Base-by-base conservation (phyloP, 495 filamentous ascomycete genomes). In the Pseudoneurospora amorphoporcata region DNA sequence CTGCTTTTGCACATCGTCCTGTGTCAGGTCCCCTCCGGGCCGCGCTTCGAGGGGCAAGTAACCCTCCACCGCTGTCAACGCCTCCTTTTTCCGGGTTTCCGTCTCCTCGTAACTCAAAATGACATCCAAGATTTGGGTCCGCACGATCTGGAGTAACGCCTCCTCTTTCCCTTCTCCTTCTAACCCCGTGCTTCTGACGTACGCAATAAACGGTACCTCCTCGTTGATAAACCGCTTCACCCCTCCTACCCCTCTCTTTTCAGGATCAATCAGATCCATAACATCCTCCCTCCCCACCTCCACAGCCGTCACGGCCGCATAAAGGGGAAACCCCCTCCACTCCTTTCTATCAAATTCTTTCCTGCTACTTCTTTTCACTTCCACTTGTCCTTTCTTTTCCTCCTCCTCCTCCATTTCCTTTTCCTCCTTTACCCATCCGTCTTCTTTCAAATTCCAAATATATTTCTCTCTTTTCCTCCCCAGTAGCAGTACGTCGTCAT, bases 371-470 rank as follows among this genome's bases (percentile, higher is more conserved):
- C 3, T 42, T 12, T 32, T 8, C 42, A 58, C 23, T 23, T 8
- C 39, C n/a, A 70, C 8, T n/a, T 19, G 35, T 61, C n/a, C 39
- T 32, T 90, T 90, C 68, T 83, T 87, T 79, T 92, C 89, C 17
- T 97, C 77, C 70, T 86, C 86, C 80, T 91, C 89, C 19, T 94
- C n/a, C 43, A 47, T 9, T 1, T 23, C n/a, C n/a, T 17, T 45
- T 45, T 17, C 8, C n/a, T 45, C 23, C 23, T 23, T 23, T 23
- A 23, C 23, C 23, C 23, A 23, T 23, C 23, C 35, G 35, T 37
- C 35, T 37, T 37, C 35, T 37, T 37, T 37, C 35, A 3, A 37
- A 37, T 37, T 37, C 35, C 35, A 37, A 37, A 37, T 37, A 37
- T 1, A 37, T 37, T 5, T 47, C 1, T 23, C n/a, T 47, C 43